Base-by-base conservation (phyloP, 257 asterid species). In the Jacaranda mimosifolia region DNA sequence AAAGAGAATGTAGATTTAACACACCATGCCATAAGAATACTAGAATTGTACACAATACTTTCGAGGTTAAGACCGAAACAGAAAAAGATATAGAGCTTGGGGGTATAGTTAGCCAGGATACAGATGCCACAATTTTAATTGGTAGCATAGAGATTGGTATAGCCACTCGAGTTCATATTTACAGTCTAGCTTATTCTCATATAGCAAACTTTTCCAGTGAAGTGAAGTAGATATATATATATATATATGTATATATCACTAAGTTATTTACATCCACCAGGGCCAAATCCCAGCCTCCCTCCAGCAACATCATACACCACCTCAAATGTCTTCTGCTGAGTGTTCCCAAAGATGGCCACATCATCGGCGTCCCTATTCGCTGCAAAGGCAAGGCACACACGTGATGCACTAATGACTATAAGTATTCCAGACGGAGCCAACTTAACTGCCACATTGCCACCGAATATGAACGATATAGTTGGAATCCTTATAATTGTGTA, bases 231-330 rank as follows among this genome's bases (percentile, higher is more conserved):
- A 36, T 35, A 46, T 7, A 35, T 51, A 49, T 51, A 26, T 9
- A 26, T 42, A 40, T 13, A 35, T 17, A 43, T 32, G 0, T 11
- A 6, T 68, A n/a, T 12, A 12, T 67, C 46, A 17, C 4, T 45
- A 57, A 68, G 36, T 63, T 76, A 86, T 51, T 74, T 65, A 76
- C 98, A 93, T 58, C 96, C 94, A 48, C 68, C 79, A 13, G 92
- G 42, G 11, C 86, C 92, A 73, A 91, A 88, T 46, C 98, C 97
- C 3, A 91, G 83, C 51, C 81, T 86, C 63, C 91, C 91, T 5
- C 91, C 91, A 3, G 83, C 94, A 80, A 93, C 91, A 83, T 91
- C 95, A 56, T 90, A 89, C 13, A 89, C 89, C 26, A 91, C 91
- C 48, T 91, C 90, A 42, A 90, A 65, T 6, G 92, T 90, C 82